These are phyloP conservation scores for Aspergillus fructus DNA, from an alignment of 2,329 filamentous ascomycete genomes.

Conservation along the genomic window DNA sequence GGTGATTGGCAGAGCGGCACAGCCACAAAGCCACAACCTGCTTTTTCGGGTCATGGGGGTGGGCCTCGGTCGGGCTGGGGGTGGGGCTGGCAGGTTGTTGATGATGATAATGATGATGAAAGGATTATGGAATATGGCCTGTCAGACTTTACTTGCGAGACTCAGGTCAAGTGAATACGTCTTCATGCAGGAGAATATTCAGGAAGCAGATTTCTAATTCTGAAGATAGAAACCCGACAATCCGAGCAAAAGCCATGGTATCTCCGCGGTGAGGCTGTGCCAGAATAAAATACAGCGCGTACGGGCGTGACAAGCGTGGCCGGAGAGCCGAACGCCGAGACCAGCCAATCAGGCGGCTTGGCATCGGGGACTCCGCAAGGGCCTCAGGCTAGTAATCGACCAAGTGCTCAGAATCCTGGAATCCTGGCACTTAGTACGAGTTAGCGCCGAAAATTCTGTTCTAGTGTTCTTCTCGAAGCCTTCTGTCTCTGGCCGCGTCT, in stretches of 20 bases:
- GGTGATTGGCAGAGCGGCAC: not conserved
- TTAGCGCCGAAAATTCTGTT: slow-evolving; percentile 14
- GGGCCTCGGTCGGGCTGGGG: not conserved
- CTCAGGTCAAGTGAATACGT: too few relatives aligned
- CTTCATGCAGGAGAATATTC: too few relatives aligned
- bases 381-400: not conserved
- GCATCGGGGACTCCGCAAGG: not conserved
- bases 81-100: not conserved
- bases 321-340: not conserved
- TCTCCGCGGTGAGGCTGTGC: too few relatives aligned
- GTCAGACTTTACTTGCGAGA: not conserved
- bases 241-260: too few relatives aligned
- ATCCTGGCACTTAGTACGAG: not conserved
- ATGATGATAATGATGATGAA: not conserved
- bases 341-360: not conserved
- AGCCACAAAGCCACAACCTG: not conserved
- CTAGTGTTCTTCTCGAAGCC: slow-evolving; percentile 20
- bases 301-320: not conserved
- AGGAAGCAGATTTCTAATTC: too few relatives aligned
- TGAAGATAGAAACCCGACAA: too few relatives aligned
- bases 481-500: slow-evolving; percentile 19
- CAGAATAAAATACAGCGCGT: not conserved
- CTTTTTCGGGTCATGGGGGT: not conserved
- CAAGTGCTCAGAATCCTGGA: not conserved
- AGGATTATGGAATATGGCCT: not conserved